Conservation (phyloP, 2,329 filamentous ascomycete species). For the Metarhizium brunneum region DNA sequence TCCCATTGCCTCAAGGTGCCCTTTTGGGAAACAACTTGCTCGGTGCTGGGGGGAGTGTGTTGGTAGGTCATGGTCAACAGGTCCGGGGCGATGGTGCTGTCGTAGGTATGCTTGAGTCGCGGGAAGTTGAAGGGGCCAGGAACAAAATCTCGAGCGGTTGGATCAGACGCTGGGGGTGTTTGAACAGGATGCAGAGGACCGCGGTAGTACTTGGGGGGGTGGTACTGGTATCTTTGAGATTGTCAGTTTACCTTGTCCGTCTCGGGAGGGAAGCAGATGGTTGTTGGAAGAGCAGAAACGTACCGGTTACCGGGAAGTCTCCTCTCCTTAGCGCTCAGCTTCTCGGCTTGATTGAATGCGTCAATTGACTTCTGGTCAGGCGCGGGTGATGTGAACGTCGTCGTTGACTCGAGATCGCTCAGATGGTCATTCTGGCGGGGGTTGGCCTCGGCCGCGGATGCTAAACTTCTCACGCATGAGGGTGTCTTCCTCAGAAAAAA, state of each 20-base stretch:
- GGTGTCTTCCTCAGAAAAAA: conserved; percentile 15
- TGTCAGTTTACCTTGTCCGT: neutral
- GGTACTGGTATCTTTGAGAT: conserved; percentile 76
- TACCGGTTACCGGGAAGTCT: conserved; percentile 40
- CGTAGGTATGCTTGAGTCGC: conserved; percentile 82
- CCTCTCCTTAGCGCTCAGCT: conserved; percentile 22
- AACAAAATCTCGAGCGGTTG: conserved; percentile 76
- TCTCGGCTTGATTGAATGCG: conserved; percentile 30
- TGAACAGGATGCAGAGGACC: conserved; percentile 90
- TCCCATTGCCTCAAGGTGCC: conserved; percentile 79
- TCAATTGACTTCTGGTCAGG: conserved; percentile 29
- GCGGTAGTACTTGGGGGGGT: conserved; percentile 88
- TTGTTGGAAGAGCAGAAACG: conserved; percentile 7
- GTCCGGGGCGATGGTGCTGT: conserved; percentile 77
- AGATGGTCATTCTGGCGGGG: conserved; percentile 20
- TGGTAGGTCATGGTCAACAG: conserved; percentile 82
- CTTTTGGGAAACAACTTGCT: conserved; percentile 31
- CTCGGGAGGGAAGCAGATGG: neutral
- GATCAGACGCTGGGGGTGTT: conserved; percentile 77
- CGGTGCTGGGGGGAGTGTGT: conserved; percentile 73
- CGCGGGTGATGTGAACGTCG: conserved; percentile 35
- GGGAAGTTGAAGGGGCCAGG: conserved; percentile 87
- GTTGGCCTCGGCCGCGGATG: conserved; percentile 29
- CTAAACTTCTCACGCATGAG: conserved; percentile 28
- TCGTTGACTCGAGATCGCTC: conserved; percentile 41